Percentiles rank a stretch among this genome's conserved stretches.
These are phyloP conservation scores for Trichoderma arundinaceum DNA, from an alignment of 2,329 filamentous ascomycete genomes.

Conservation along the genomic window DNA sequence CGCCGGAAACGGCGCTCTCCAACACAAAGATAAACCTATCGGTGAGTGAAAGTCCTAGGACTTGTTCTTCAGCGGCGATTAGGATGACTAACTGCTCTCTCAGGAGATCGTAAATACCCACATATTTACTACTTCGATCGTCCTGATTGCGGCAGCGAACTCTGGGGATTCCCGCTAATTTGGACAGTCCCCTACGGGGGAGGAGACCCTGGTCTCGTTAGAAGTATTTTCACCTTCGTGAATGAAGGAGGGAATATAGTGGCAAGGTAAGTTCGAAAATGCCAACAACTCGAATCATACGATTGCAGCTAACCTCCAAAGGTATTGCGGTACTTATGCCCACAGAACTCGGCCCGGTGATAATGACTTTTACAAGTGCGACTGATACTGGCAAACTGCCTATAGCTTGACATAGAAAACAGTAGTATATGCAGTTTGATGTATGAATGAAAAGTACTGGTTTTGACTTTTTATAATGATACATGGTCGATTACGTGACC, in stretches of 20 bases:
- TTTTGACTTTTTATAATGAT: too few species aligned
- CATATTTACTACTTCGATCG: background rate
- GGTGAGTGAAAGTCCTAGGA: background rate
- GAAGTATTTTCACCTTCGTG: conserved; percentile 4
- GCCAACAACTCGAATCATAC: fast-evolving
- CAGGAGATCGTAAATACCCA: background rate
- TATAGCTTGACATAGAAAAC: too few species aligned
- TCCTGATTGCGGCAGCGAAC: background rate
- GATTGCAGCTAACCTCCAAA: background rate
- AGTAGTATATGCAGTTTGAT: too few species aligned
- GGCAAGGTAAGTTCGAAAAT: conserved; percentile 9
- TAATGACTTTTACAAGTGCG: background rate
- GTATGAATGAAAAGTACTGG: too few species aligned
- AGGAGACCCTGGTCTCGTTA: conserved; percentile 7
- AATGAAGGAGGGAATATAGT: background rate
- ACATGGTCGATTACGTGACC: too few species aligned
- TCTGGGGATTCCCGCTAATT: background rate
- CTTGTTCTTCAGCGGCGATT: too few species aligned
- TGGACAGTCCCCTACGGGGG: background rate
- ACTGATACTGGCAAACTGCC: background rate
- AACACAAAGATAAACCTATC: background rate
- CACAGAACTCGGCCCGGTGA: background rate
- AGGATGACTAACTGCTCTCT: background rate
- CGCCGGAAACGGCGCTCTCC: background rate
- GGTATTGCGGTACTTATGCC: conserved; percentile 17